These are phyloP conservation scores for Penicillium longicatenatum DNA, from an alignment of 495 filamentous ascomycete genomes.

Conservation along the genomic window DNA sequence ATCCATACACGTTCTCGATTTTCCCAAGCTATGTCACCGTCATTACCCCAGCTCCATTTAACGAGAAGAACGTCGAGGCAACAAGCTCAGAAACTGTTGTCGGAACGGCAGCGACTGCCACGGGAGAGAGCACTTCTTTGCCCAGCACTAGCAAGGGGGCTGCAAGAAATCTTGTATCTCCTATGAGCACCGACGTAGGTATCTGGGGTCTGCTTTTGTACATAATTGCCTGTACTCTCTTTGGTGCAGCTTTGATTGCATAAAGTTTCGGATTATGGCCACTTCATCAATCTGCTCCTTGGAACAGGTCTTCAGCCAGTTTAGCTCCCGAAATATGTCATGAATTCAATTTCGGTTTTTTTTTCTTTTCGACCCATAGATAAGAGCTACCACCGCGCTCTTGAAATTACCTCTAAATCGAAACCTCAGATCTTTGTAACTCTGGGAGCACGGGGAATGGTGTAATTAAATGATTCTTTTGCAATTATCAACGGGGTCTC, in stretches of 20 bases:
- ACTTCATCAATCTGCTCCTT: no score
- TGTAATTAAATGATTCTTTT: no score
- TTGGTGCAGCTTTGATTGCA: not conserved
- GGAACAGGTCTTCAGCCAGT: no score
- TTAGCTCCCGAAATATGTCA: no score
- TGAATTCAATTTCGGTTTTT: no score
- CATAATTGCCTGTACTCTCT: not conserved
- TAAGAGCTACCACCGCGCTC: no score
- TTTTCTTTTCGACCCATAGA: no score
- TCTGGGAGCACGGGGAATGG: no score
- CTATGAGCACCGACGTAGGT: not conserved
- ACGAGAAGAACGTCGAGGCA: not conserved
- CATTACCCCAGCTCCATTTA: slow-evolving; percentile 6
- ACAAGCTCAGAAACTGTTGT: not conserved
- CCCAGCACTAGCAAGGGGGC: slow-evolving; percentile 1
- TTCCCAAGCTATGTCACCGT: slow-evolving; percentile 3
- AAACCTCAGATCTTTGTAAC: no score
- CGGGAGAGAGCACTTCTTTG: not conserved
- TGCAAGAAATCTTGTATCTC: not conserved
- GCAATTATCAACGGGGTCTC: no score
- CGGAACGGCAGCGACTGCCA: not conserved
- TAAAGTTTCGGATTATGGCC: not conserved
- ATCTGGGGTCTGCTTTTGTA: slow-evolving; percentile 1
- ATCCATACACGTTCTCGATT: slow-evolving; percentile 6
- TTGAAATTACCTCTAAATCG: no score